Evolutionary conservation across 495 filamentous ascomycete species (phyloP), one percentile per base, ranked within the genome.

Genomic region (Penicillium cinerascens): DNA sequence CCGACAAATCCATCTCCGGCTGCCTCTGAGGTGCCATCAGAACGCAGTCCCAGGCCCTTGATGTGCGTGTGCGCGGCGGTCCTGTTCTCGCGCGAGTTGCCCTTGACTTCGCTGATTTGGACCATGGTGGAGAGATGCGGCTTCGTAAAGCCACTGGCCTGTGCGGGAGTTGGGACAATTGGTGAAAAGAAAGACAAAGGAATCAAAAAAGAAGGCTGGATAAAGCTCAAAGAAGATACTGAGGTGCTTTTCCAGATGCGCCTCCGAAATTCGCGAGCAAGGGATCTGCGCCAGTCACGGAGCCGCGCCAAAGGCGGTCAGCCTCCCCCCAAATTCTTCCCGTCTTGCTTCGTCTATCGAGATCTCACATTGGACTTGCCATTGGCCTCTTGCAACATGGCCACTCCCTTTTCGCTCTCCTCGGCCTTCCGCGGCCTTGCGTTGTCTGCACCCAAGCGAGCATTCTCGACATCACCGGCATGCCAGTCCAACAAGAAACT

Each of bases 41-140:
- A 66, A 46, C 86, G 85, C 49, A 98, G 75, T 17, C 93, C 93
- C 16, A 98, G 79, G 33, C 92, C 92, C 67, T 88, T 93, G 76
- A 98, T 98, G 72, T 98, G 93, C 16, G 93, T 93, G 71, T 98
- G 93, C 51, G 92, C 88, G 33, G 93, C 91, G 21, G 92, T 98
- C 61, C 95, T 84, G 72, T 93, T 91, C 70, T 96, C 91, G 78
- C 93, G 91, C 74, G 86, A 86, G 75, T 89, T 92, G 77, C 87
- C 87, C 77, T 95, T 95, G 61, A 96, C 90, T 78, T 97, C 92
- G 72, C 86, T 91, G 76, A 97, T 95, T 66, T 91, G 88, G 49
- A 96, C 91, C 89, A 95, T 95, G 68, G 48, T 70, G 53, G 48
- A 57, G 49, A 58, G 57, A 63, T 62, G 60, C 51, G 62, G 56